Percentiles rank a stretch among this genome's conserved stretches.
Conservation (phyloP, 2,329 filamentous ascomycete genomes). For the Fusarium zealandicum region DNA sequence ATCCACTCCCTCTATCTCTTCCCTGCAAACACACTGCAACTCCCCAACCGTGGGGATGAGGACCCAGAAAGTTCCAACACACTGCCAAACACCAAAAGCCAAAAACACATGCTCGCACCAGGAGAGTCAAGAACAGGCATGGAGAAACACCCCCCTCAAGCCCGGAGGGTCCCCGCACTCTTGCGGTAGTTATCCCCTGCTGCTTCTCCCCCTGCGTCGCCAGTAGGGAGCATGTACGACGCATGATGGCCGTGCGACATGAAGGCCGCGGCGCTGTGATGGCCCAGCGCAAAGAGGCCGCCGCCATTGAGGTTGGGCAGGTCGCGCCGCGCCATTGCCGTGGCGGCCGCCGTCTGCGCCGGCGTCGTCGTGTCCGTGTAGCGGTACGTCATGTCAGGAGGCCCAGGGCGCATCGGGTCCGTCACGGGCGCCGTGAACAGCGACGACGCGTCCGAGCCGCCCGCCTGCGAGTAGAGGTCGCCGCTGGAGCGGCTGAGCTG, state of each 20-base stretch:
- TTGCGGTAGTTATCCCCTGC: slow-evolving; percentile 29
- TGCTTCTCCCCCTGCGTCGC: slow-evolving; percentile 24
- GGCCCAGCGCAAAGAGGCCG: slow-evolving; percentile 20
- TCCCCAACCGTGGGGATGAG: neutral
- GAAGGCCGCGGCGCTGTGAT: slow-evolving; percentile 14
- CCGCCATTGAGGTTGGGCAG: slow-evolving; percentile 18
- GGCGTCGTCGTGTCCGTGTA: slow-evolving; percentile 43
- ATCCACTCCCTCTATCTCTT: neutral
- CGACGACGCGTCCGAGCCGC: slow-evolving; percentile 19
- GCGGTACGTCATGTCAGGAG: slow-evolving; percentile 42
- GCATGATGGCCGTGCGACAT: slow-evolving; percentile 19
- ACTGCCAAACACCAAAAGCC: slow-evolving; percentile 1
- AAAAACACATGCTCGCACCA: neutral
- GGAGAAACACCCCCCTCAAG: slow-evolving; percentile 4
- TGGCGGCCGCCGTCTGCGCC: slow-evolving; percentile 18
- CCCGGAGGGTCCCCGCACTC: slow-evolving; percentile 25
- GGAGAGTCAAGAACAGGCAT: neutral
- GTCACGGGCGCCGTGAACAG: slow-evolving; percentile 10
- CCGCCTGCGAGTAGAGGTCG: slow-evolving; percentile 32
- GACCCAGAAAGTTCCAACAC: slow-evolving; percentile 4
- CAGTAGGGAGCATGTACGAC: slow-evolving; percentile 31
- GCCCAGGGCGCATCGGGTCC: slow-evolving; percentile 15
- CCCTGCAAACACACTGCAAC: slow-evolving; percentile 7
- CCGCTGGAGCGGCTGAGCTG: slow-evolving; percentile 28
- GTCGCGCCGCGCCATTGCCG: slow-evolving; percentile 21